Evolutionary conservation across 2,329 filamentous ascomycete species (phyloP), one percentile per base, ranked within the genome.

Genomic region (Fusarium solani-melongenae): DNA sequence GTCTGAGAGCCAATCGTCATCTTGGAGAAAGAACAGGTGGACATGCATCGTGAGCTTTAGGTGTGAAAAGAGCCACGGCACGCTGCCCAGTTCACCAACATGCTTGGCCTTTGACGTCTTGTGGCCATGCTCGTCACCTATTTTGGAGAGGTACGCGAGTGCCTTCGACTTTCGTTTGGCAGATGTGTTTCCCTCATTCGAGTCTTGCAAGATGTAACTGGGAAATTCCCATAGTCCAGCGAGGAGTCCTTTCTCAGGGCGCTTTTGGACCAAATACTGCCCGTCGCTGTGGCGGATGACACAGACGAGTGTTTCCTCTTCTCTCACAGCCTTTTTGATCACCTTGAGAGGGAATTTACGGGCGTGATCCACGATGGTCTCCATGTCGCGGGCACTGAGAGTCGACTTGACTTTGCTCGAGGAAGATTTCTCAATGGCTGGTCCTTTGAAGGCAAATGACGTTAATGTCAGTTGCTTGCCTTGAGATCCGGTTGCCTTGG

Each of bases 51-150:
- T 87, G 71, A 90, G 77, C 78, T 85, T 87, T 1, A 90, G 77
- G 63, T 90, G 88, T 1, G 88, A 90, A 69, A 90, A 90, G 8
- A 87, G 77, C 88, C 88, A 90, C 0, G 88, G 88, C 14, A 90
- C 84, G 49, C 81, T 86, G 0, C 86, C 88, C n/a, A 90, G 70
- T 34, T 88, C 86, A 0, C 79, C 79, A 0, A 81, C 69, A 49
- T 86, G 77, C 55, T 79, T 82, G 10, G 44, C 59, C 14, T 66
- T 53, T 2, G 57, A 44, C 31, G 62, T 61, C 20, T 70, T 65
- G 3, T 46, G 59, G 22, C 59, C 60, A 2, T 72, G 69, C 14
- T 62, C 61, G 5, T 27, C 38, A 4, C 84, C 31, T 11, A 84
- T 57, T 0, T 64, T 72, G 1, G 76, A 72, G 1, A 83, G 82